Evolutionary conservation across 2,329 filamentous ascomycete genomes (phyloP).

Genomic region (Uncinocarpus reesii): DNA sequence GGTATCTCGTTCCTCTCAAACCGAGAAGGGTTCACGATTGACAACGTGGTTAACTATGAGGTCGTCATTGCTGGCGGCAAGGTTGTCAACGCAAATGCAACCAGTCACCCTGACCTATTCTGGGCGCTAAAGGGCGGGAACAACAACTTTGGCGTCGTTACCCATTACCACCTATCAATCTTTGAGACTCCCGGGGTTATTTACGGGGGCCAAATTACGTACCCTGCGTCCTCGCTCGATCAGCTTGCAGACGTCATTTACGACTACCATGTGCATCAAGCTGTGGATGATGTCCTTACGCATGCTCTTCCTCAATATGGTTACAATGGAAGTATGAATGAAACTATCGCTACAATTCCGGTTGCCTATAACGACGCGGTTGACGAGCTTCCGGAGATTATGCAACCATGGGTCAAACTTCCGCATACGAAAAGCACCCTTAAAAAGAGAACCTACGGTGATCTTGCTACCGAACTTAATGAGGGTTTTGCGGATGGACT

Average conservation of each 20-base stretch:
- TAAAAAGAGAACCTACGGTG: neutral
- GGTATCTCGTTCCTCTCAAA: conserved; percentile 43
- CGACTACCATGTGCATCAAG: conserved; percentile 9
- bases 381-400: conserved; percentile 2
- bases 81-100: conserved; percentile 36
- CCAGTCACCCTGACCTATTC: conserved; percentile 41
- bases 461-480: conserved; percentile 8
- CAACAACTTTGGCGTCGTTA: conserved; percentile 32
- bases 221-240: conserved; percentile 5
- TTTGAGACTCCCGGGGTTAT: neutral
- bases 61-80: conserved; percentile 40
- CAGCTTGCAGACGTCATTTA: conserved; percentile 5
- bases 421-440: conserved; percentile 1
- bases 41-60: conserved; percentile 37
- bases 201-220: conserved; percentile 7
- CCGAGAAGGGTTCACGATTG: conserved; percentile 40
- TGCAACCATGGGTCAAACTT: conserved; percentile 8
- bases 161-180: neutral
- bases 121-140: conserved; percentile 41
- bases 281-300: conserved; percentile 5
- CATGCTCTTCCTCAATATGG: conserved; percentile 11
- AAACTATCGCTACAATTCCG: neutral
- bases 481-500: conserved; percentile 2
- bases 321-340: conserved; percentile 3
- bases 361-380: conserved; percentile 8